Conservation (phyloP, 139 green algal genomes). For the Nannochloris sp. region DNA sequence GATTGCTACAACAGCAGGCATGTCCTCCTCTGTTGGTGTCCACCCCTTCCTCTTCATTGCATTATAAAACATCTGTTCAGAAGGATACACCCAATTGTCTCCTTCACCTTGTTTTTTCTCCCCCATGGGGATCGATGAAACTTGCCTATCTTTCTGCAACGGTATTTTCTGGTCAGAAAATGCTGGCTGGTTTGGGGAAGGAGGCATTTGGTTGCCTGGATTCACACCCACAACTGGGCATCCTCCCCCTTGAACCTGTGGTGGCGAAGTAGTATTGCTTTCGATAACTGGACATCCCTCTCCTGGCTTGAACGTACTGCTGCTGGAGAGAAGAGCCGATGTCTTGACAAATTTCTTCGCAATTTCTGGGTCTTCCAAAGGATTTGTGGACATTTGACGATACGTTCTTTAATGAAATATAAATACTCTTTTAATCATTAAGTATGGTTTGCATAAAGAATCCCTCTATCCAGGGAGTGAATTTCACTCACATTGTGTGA, state of each 20-base stretch:
- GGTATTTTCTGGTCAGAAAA: conserved; percentile 25
- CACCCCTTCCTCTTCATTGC: conserved; percentile 90
- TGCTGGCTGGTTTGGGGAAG: conserved; percentile 19
- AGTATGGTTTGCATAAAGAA: no score
- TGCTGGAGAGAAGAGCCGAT: background rate
- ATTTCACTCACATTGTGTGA: no score
- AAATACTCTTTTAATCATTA: no score
- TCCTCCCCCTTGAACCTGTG: conserved; percentile 1
- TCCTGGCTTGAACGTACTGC: background rate
- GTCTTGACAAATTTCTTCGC: background rate
- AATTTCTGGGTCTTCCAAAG: no score
- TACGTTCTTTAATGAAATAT: no score
- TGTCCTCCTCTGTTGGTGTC: conserved; percentile 64
- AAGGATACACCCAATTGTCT: conserved; percentile 73
- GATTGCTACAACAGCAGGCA: conserved; percentile 80
- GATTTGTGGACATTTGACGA: no score
- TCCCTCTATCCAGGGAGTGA: no score
- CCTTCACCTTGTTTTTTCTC: conserved; percentile 1
- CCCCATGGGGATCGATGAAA: conserved; percentile 25
- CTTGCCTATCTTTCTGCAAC: conserved; percentile 21
- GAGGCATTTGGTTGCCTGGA: conserved; percentile 24
- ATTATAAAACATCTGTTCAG: conserved; percentile 87
- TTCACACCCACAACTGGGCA: conserved; percentile 30
- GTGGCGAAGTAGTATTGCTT: background rate
- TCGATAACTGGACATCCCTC: background rate